Conservation (phyloP, 345 rosid genomes). For the Gossypium turneri region DNA sequence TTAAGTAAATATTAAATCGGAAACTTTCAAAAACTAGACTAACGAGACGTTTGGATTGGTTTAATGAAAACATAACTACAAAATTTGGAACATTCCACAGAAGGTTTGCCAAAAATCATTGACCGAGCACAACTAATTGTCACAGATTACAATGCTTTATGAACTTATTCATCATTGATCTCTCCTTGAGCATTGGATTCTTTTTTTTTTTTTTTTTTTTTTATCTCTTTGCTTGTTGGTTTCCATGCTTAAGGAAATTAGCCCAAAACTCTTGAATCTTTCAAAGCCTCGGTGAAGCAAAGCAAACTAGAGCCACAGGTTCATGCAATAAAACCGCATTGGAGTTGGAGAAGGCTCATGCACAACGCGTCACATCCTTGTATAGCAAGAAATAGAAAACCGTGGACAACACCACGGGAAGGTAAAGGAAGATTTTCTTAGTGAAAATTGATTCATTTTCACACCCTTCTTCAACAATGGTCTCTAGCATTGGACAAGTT, state of each 20-base stretch:
- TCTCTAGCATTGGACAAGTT: slow-evolving; percentile 34
- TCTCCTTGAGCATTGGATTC: background rate
- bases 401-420: slow-evolving; percentile 38
- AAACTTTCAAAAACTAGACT: background rate
- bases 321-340: background rate
- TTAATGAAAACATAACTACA: background rate
- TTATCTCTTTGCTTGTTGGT: background rate
- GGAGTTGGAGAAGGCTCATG: background rate
- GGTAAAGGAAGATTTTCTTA: slow-evolving; percentile 31
- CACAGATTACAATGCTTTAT: background rate
- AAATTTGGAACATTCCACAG: background rate
- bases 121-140: background rate
- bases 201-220: background rate
- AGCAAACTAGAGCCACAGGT: background rate
- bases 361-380: slow-evolving; percentile 17
- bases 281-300: background rate
- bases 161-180: background rate
- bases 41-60: background rate
- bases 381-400: slow-evolving; percentile 31
- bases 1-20: background rate
- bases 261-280: too few relatives aligned
- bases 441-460: slow-evolving; percentile 18
- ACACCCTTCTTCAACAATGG: slow-evolving; percentile 44
- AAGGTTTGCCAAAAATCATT: background rate
- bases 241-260: background rate